Percentiles rank a stretch among this genome's conserved stretches.
Evolutionary conservation across 805 yeast species (phyloP).

Genomic region (Grigorovia yakushimaensis): DNA sequence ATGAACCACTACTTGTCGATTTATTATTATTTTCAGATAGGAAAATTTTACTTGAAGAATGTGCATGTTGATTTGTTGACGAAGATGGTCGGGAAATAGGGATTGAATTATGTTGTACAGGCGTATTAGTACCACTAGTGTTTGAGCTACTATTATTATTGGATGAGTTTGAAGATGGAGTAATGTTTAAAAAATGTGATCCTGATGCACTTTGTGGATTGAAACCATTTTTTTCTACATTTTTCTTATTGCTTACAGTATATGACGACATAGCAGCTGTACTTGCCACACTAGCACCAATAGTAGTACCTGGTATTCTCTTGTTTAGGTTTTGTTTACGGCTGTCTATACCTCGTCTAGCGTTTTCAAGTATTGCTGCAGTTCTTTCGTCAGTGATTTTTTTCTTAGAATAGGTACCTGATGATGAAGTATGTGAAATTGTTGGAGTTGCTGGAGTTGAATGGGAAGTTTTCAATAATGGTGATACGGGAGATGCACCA

Average conservation of each 20-base stretch:
- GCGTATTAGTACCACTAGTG: constrained; percentile 1
- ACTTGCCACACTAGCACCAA: constrained; percentile 14
- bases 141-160: background rate
- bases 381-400: constrained; percentile 24
- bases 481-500: background rate
- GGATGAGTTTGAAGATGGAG: background rate
- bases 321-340: constrained; percentile 12
- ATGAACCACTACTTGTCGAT: background rate
- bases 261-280: constrained; percentile 6
- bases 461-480: background rate
- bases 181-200: background rate
- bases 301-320: constrained; percentile 15
- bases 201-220: background rate
- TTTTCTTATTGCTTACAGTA: background rate
- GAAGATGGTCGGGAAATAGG: constrained; percentile 1
- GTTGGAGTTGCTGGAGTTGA: background rate
- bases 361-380: constrained; percentile 24
- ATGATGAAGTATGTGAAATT: background rate
- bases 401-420: constrained; percentile 1
- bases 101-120: constrained; percentile 1
- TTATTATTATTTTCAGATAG: background rate
- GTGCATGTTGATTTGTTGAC: background rate
- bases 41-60: background rate
- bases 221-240: background rate
- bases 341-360: constrained; percentile 15